Conservation (phyloP, 345 rosid species). For the Cardamine occulta region DNA sequence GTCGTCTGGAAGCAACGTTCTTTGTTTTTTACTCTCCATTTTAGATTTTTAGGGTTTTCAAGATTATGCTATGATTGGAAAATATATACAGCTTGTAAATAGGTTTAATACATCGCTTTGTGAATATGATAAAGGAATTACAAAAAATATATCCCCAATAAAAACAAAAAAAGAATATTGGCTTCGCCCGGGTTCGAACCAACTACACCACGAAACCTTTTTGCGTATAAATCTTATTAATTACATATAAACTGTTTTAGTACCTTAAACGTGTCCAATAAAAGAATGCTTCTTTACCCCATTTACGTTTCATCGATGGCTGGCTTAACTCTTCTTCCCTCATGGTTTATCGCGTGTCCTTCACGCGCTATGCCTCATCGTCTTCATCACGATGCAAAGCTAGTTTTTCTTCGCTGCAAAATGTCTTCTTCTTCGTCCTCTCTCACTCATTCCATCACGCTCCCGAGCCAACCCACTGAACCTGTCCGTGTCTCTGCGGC, state of each 20-base stretch:
- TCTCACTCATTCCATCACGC: constrained; percentile 51
- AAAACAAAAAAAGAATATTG: constrained; percentile 11
- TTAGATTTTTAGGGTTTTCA: too few species aligned
- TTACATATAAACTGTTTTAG: too few species aligned
- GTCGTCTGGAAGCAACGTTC: not conserved
- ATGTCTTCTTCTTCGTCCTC: constrained; percentile 54
- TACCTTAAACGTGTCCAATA: not conserved
- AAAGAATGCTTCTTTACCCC: not conserved
- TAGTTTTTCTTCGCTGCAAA: constrained; percentile 29
- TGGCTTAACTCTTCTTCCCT: constrained; percentile 9
- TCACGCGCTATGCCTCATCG: constrained; percentile 30
- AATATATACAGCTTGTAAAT: too few species aligned
- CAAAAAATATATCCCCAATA: not conserved
- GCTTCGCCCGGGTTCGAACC: constrained; percentile 92
- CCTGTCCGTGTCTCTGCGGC: constrained; percentile 66
- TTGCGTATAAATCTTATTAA: accelerated
- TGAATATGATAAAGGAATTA: too few species aligned
- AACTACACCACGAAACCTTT: constrained; percentile 93
- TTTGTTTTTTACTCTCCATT: not conserved
- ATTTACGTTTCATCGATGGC: constrained; percentile 5
- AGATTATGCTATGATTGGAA: too few species aligned
- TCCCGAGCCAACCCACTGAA: constrained; percentile 58
- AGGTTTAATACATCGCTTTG: too few species aligned
- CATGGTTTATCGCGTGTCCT: constrained; percentile 40
- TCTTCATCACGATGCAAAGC: constrained; percentile 21